Conservation (phyloP, 352 stramenopile genomes). For the Pythium grandisporangium region DNA sequence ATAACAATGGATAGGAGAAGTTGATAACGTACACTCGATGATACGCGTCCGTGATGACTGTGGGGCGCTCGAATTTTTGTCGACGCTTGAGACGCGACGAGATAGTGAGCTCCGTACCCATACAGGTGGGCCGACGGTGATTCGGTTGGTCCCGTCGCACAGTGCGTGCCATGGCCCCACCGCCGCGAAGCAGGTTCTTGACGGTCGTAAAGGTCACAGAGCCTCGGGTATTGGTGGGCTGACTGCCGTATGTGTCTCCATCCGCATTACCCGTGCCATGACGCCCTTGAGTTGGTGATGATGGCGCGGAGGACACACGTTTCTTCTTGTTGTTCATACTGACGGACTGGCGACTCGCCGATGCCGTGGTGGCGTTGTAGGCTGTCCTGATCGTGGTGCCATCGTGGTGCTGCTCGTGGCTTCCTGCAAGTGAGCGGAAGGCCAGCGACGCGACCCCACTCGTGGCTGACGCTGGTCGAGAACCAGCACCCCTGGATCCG, state of each 20-base stretch:
- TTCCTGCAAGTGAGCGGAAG: too few species aligned
- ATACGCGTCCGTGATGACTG: constrained; percentile 59
- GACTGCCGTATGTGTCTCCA: constrained; percentile 3
- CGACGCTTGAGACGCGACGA: constrained; percentile 56
- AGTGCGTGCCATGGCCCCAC: constrained; percentile 27
- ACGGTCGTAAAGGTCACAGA: constrained; percentile 47
- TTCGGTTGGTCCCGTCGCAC: constrained; percentile 21
- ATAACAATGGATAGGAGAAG: background rate
- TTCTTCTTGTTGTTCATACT: background rate
- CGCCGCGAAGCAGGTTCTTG: constrained; percentile 52
- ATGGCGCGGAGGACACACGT: background rate
- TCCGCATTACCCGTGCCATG: too few species aligned
- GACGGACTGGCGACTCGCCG: too few species aligned
- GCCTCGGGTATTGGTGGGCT: constrained; percentile 13
- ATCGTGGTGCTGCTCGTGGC: too few species aligned
- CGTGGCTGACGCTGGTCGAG: too few species aligned
- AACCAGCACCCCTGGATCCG: too few species aligned
- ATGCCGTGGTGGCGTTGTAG: too few species aligned
- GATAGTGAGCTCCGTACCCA: constrained; percentile 30
- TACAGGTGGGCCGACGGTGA: constrained; percentile 27
- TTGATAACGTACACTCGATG: constrained; percentile 47
- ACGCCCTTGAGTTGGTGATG: too few species aligned
- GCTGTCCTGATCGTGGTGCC: too few species aligned
- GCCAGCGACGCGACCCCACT: too few species aligned
- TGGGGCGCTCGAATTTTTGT: constrained; percentile 50